phyloP scores from a whole-genome alignment of 768 basidiomycete species.

The Russula lepida region DNA sequence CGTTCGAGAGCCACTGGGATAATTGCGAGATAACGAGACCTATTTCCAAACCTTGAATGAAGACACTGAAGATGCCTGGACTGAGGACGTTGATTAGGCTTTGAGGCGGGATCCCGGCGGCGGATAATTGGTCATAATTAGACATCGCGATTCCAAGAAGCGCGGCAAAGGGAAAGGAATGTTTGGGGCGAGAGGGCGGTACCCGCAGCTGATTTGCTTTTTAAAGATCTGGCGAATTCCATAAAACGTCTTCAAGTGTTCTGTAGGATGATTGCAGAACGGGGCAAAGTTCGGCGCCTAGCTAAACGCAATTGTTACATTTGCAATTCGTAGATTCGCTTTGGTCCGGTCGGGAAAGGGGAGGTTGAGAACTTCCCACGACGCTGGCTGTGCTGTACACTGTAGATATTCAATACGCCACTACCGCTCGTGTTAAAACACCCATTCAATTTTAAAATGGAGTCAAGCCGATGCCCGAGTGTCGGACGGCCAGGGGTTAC shows the following conservation, averaged over 20 bases:
- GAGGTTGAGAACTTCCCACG: neutral
- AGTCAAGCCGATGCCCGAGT: too few relatives aligned
- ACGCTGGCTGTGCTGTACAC: too few relatives aligned
- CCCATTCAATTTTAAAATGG: too few relatives aligned
- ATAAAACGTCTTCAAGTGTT: neutral
- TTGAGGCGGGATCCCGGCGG: neutral
- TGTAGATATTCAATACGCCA: neutral
- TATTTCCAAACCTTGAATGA: slow-evolving; percentile 10
- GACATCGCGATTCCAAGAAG: neutral
- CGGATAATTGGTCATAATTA: neutral
- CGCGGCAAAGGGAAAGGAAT: neutral
- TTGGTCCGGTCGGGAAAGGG: neutral
- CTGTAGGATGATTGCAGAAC: neutral
- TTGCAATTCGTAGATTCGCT: neutral
- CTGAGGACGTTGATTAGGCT: neutral
- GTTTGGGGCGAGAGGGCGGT: neutral
- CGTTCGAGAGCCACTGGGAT: slow-evolving; percentile 5
- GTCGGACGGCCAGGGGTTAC: too few relatives aligned
- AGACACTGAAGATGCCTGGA: slow-evolving; percentile 10
- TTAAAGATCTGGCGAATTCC: neutral
- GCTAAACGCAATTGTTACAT: too few relatives aligned
- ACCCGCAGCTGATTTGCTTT: neutral
- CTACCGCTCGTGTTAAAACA: neutral
- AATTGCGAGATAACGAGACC: slow-evolving; percentile 13
- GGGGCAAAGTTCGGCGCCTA: neutral